These are phyloP conservation scores for Salix arbutifolia DNA, from an alignment of 345 rosid species.

Conservation along the genomic window DNA sequence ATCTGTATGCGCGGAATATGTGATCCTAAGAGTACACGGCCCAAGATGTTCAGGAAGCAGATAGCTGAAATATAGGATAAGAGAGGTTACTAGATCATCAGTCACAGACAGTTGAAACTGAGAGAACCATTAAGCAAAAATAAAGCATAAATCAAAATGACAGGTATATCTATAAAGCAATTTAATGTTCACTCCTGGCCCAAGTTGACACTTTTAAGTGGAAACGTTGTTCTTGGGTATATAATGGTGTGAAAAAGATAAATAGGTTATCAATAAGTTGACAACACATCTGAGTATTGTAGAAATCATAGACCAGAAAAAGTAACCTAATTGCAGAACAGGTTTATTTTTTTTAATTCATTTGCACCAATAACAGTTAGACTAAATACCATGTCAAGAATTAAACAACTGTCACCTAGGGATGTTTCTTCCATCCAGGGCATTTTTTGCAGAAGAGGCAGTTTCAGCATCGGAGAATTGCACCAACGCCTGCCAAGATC, in stretches of 20 bases:
- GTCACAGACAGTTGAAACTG: not conserved
- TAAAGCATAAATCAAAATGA: not conserved
- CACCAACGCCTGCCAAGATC: conserved; percentile 77
- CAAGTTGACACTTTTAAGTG: not conserved
- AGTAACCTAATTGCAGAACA: conserved; percentile 4
- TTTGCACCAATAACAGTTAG: conserved; percentile 34
- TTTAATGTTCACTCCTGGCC: not conserved
- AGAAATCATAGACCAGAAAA: not conserved
- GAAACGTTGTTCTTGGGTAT: not conserved
- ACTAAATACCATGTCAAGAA: conserved; percentile 58
- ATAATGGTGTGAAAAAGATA: not conserved
- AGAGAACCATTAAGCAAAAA: not conserved
- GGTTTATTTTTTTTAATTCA: conserved; percentile 17
- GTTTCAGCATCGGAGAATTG: conserved; percentile 91
- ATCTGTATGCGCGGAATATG: conserved; percentile 98
- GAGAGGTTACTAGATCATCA: conserved; percentile 10
- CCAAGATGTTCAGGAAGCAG: conserved; percentile 72
- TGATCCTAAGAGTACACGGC: conserved; percentile 81
- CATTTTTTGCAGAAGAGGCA: conserved; percentile 80
- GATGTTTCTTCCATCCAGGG: conserved; percentile 93
- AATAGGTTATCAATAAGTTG: not conserved
- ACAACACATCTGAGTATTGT: conserved; percentile 1
- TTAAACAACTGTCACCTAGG: conserved; percentile 91
- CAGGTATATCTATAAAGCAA: conserved; percentile 3
- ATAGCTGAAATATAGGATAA: conserved; percentile 49